phyloP scores from a whole-genome alignment of 2,329 filamentous ascomycete species.

The Geosmithia morbida region DNA sequence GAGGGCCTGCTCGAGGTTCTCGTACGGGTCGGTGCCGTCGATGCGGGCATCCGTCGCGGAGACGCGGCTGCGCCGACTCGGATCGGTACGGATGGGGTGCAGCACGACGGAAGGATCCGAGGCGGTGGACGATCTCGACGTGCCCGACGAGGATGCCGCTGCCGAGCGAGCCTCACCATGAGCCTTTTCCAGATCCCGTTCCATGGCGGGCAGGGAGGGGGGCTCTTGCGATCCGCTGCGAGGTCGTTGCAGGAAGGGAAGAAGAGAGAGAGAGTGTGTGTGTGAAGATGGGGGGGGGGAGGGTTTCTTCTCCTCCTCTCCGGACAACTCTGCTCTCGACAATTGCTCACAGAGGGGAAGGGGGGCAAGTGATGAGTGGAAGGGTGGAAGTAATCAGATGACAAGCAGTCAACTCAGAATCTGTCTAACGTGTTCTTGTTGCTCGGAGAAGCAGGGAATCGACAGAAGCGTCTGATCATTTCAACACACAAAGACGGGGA shows the following conservation, averaged over 20 bases:
- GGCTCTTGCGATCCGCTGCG: not conserved
- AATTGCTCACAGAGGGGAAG: no score
- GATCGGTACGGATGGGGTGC: conserved; percentile 5
- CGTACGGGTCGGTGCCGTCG: conserved; percentile 13
- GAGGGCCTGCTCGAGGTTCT: conserved; percentile 21
- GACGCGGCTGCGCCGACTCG: conserved; percentile 7
- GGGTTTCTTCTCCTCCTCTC: not conserved
- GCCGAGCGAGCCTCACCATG: not conserved
- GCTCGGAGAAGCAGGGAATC: not conserved
- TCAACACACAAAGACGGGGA: not conserved
- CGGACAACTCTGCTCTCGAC: no score
- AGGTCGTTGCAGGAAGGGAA: not conserved
- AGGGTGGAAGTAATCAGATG: no score
- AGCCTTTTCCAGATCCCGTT: not conserved
- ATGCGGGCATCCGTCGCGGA: conserved; percentile 4
- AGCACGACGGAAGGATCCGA: not conserved
- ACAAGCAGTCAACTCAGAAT: no score
- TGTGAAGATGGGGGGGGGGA: no score
- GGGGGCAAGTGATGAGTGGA: no score
- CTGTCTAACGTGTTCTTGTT: no score
- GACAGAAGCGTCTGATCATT: not conserved
- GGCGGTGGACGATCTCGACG: not conserved
- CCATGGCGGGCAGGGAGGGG: not conserved
- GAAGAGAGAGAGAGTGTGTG: not conserved
- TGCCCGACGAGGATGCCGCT: not conserved